These are phyloP conservation scores for Tetrahymena elliotti DNA, from an alignment of 73 alveolate genomes.

Conservation along the genomic window DNA sequence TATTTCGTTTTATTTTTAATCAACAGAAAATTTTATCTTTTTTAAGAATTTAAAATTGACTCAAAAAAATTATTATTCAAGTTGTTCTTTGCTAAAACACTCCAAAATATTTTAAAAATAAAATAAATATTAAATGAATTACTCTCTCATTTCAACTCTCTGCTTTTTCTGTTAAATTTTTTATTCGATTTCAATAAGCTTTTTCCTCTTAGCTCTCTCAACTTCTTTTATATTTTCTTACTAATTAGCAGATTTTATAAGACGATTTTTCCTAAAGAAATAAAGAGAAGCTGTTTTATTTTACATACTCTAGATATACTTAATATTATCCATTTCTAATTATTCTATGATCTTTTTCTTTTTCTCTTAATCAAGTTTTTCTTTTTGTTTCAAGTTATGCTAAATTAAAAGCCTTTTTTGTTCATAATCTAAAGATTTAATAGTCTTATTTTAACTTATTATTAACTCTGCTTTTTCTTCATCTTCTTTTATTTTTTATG, in stretches of 20 bases:
- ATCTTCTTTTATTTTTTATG: neutral
- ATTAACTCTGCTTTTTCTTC: neutral
- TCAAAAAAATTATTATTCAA: no score
- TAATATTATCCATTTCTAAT: neutral
- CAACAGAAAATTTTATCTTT: no score
- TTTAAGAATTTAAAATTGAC: no score
- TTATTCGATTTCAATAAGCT: neutral
- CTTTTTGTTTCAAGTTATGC: neutral
- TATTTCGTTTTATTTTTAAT: no score
- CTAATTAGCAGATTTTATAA: neutral
- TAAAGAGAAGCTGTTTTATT: neutral
- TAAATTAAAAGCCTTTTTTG: neutral
- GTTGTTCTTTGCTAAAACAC: no score
- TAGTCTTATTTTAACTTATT: neutral
- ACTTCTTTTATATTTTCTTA: neutral
- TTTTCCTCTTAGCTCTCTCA: neutral
- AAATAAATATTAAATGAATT: neutral
- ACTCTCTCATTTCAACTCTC: neutral
- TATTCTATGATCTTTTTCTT: neutral
- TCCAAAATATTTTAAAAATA: neutral
- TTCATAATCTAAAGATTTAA: neutral
- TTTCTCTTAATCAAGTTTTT: neutral
- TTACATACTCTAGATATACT: neutral
- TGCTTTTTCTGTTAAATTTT: neutral
- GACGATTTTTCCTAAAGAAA: neutral